A percentile compares a stretch with the other conserved stretches of the same genome.
Conservation (phyloP, 495 filamentous ascomycete genomes). For the Barbatosphaeria neglecta region DNA sequence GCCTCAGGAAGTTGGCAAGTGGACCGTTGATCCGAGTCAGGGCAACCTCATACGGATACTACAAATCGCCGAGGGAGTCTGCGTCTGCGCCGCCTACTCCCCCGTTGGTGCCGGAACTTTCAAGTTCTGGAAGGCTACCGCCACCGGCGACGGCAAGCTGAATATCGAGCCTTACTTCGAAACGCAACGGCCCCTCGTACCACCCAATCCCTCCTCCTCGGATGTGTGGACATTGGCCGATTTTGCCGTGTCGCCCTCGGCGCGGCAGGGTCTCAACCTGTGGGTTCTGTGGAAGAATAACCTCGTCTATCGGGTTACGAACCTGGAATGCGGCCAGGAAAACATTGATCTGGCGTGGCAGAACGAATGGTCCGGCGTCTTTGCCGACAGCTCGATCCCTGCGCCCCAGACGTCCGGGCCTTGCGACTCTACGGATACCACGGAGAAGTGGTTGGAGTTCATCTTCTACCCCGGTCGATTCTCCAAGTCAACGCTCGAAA, state of each 20-base stretch:
- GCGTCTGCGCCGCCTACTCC: slow-evolving; percentile 74
- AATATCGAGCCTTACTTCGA: slow-evolving; percentile 60
- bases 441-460: slow-evolving; percentile 58
- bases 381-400: slow-evolving; percentile 48
- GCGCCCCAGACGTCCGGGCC: slow-evolving; percentile 40
- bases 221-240: slow-evolving; percentile 82
- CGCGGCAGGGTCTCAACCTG: slow-evolving; percentile 38
- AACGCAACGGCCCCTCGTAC: slow-evolving; percentile 42
- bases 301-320: slow-evolving; percentile 61
- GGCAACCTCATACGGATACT: slow-evolving; percentile 62
- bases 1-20: slow-evolving; percentile 47
- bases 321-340: slow-evolving; percentile 22
- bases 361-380: slow-evolving; percentile 61
- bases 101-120: slow-evolving; percentile 79
- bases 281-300: slow-evolving; percentile 89
- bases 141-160: slow-evolving; percentile 47
- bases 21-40: slow-evolving; percentile 66
- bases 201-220: slow-evolving; percentile 55
- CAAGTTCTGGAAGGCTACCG: slow-evolving; percentile 82
- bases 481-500: slow-evolving; percentile 64
- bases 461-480: slow-evolving; percentile 76
- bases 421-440: slow-evolving; percentile 52
- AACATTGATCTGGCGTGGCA: slow-evolving; percentile 46
- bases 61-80: slow-evolving; percentile 50
- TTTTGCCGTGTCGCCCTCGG: slow-evolving; percentile 50